phyloP scores from a whole-genome alignment of 495 filamentous ascomycete genomes.

The Aspergillus sclerotiicarbonarius region DNA sequence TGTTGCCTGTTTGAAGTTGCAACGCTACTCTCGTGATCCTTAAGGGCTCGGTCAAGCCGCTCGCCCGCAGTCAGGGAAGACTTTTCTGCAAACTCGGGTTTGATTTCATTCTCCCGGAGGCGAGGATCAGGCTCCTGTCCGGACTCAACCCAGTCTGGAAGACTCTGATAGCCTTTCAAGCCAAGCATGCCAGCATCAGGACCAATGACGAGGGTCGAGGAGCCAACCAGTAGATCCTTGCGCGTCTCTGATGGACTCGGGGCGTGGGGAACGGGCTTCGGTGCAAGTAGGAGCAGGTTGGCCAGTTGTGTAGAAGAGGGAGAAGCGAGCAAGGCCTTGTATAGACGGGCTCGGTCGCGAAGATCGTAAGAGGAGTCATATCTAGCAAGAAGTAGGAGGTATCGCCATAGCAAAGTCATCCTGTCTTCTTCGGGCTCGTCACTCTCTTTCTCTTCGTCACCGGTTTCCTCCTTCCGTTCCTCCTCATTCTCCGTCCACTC shows the following conservation, averaged over 20 bases:
- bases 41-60: constrained; percentile 57
- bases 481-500: constrained; percentile 42
- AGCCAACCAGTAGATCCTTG: constrained; percentile 73
- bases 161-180: constrained; percentile 68
- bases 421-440: constrained; percentile 47
- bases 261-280: constrained; percentile 86
- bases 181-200: constrained; percentile 68
- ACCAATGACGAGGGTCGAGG: constrained; percentile 79
- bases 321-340: constrained; percentile 74
- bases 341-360: constrained; percentile 83
- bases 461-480: constrained; percentile 35
- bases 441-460: constrained; percentile 21
- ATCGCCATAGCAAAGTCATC: constrained; percentile 74
- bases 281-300: constrained; percentile 83
- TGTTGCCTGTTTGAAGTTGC: constrained; percentile 18
- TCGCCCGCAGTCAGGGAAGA: constrained; percentile 58
- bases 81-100: constrained; percentile 23
- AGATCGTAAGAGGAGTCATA: constrained; percentile 96
- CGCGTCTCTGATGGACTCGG: constrained; percentile 81
- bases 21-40: constrained; percentile 34
- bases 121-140: constrained; percentile 76
- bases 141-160: constrained; percentile 81
- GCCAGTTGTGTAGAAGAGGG: constrained; percentile 80
- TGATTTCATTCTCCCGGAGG: constrained; percentile 57
- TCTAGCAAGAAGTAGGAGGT: constrained; percentile 78